Conservation (phyloP, 371 early-diverging fungal genomes). For the Blakeslea trispora region DNA sequence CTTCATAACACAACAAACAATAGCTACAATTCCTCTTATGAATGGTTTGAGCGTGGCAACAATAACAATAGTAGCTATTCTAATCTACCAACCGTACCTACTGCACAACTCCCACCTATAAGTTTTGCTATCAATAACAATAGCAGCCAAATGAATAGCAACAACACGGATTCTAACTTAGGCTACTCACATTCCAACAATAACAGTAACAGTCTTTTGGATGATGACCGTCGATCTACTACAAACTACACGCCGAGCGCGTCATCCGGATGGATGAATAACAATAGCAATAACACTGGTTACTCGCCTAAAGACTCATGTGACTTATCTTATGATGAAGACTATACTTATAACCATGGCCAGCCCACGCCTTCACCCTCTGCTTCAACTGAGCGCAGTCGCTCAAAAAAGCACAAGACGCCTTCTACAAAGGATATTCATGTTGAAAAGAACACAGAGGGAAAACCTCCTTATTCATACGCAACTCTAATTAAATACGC, state of each 20-base stretch:
- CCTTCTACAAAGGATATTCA: constrained; percentile 26
- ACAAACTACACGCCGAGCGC: constrained; percentile 7
- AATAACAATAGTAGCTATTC: constrained; percentile 9
- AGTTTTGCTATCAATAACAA: constrained; percentile 2
- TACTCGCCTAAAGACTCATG: constrained; percentile 25
- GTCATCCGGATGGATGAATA: constrained; percentile 12
- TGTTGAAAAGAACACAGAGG: constrained; percentile 34
- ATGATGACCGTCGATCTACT: constrained; percentile 2
- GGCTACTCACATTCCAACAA: not conserved
- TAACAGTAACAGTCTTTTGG: constrained; percentile 8
- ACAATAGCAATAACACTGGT: constrained; percentile 3
- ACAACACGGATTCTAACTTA: not conserved
- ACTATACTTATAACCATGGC: constrained; percentile 15
- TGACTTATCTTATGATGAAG: constrained; percentile 25
- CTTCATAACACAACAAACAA: constrained; percentile 22
- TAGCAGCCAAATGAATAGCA: not conserved
- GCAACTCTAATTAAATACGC: constrained; percentile 89
- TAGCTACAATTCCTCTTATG: constrained; percentile 14
- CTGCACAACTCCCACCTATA: constrained; percentile 19
- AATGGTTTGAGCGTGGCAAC: constrained; percentile 20
- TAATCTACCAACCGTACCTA: constrained; percentile 4
- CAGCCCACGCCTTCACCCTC: constrained; percentile 31
- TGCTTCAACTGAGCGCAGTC: constrained; percentile 30
- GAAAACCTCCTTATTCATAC: constrained; percentile 86
- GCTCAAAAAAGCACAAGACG: constrained; percentile 23